A percentile compares a stretch with the other conserved stretches of the same genome.
These are phyloP conservation scores for Cucumis cinereus DNA, from an alignment of 306 rosid species.

Conservation along the genomic window DNA sequence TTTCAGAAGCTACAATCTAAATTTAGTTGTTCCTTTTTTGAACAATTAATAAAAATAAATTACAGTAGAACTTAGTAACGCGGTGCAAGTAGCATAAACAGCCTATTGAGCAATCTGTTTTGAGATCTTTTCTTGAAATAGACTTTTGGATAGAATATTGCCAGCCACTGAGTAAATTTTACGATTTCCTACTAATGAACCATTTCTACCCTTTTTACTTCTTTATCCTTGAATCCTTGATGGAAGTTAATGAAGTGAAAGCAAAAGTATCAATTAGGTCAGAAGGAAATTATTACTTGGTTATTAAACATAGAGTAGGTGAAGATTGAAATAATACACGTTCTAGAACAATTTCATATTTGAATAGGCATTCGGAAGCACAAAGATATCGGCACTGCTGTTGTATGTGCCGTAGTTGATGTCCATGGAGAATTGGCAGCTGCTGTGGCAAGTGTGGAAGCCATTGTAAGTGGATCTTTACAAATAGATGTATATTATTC, in stretches of 20 bases:
- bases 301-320: neutral
- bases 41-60: neutral
- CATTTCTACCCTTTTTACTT: neutral
- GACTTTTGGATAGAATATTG: neutral
- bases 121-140: neutral
- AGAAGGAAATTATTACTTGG: neutral
- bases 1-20: neutral
- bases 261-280: neutral
- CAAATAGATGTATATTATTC: slow-evolving; percentile 4
- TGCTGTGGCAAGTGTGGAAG: slow-evolving; percentile 75
- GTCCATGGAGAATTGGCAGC: slow-evolving; percentile 59
- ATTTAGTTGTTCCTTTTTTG: neutral
- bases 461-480: slow-evolving; percentile 50
- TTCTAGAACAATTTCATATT: slow-evolving; percentile 3
- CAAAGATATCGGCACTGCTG: slow-evolving; percentile 57
- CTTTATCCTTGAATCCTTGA: neutral
- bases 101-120: neutral
- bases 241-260: neutral
- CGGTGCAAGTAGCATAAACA: neutral
- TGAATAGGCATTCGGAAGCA: slow-evolving; percentile 58
- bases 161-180: neutral
- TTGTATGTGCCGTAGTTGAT: slow-evolving; percentile 71
- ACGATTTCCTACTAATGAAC: neutral
- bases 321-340: neutral
- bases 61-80: neutral